Conservation (phyloP, 2,329 filamentous ascomycete genomes). For the Stagonosporopsis tanaceti region DNA sequence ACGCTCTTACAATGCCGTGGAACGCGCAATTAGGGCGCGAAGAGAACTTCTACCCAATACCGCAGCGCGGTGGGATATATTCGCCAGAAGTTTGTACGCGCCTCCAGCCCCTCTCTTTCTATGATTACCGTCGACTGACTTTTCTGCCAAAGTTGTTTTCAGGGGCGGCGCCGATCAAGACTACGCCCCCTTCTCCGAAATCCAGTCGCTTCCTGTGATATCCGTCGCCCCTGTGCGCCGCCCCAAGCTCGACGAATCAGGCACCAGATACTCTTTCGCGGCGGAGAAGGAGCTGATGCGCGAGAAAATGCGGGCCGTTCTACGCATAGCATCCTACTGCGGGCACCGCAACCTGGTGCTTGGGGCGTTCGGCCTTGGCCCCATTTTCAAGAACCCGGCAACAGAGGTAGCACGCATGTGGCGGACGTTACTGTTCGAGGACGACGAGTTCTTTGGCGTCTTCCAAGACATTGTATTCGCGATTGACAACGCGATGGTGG, state of each 20-base stretch:
- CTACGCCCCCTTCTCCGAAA: constrained; percentile 54
- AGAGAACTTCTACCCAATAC: constrained; percentile 73
- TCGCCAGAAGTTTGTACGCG: constrained; percentile 70
- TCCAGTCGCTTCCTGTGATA: constrained; percentile 70
- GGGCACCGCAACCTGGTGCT: constrained; percentile 52
- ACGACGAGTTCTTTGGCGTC: constrained; percentile 54
- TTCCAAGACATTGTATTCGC: constrained; percentile 57
- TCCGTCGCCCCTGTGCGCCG: constrained; percentile 76
- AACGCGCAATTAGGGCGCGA: constrained; percentile 43
- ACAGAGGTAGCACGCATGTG: constrained; percentile 55
- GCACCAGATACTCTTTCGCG: constrained; percentile 74
- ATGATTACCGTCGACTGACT: not conserved
- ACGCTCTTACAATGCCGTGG: constrained; percentile 70
- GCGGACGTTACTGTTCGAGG: constrained; percentile 53
- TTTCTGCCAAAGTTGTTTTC: constrained; percentile 66
- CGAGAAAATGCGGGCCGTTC: constrained; percentile 74
- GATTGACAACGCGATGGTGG: constrained; percentile 50
- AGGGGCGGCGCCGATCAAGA: constrained; percentile 67
- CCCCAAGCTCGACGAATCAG: constrained; percentile 74
- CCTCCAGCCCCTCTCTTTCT: not conserved
- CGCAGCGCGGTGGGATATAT: constrained; percentile 72
- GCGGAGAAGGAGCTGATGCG: constrained; percentile 75
- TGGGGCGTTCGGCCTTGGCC: constrained; percentile 55
- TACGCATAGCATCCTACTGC: constrained; percentile 68
- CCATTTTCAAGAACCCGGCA: constrained; percentile 56